Base-by-base conservation (phyloP, 208 protist genomes). In the Acanthamoeba sp. region DNA sequence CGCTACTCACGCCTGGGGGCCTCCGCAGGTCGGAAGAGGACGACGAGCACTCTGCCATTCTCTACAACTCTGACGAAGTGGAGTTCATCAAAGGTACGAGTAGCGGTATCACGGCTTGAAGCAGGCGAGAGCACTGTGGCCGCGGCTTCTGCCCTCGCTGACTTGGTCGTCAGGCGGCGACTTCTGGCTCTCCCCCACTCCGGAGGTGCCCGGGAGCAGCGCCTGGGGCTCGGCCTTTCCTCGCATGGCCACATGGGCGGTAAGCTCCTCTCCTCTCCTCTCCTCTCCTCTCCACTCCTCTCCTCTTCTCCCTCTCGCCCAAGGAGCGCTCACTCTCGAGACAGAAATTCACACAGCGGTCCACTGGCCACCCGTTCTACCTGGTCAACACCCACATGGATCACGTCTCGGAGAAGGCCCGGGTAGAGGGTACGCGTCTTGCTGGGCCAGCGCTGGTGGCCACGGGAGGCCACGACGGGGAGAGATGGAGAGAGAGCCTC, bases 211-310 rank as follows among this genome's bases (percentile, higher is more conserved):
- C 0, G 73, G 73, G 24, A 84, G 73, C 42, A 84, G 73, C 40
- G 73, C 73, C 73, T 84, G 73, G 73, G 73, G 73, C 0, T 45
- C 73, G 7, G 1, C 36, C 42, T 84, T 45, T n/a, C 73, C 73
- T 22, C 73, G 73, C 12, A 84, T 84, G 73, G 73, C 73, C 20
- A 84, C 73, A 20, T 84, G 73, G 73, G 73, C 38, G 73, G 73
- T 84, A 80, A 6, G 69, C 24, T 10, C 10, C 22, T 24, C 6
- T 62, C 14, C 55, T 62, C 55, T 1, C 1, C 7, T 62, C 55
- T 62, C 29, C 0, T 6, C 24, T 10, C 10, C 22, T 24, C 6
- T 62, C 14, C 55, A n/a, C 55, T 1, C 1, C 7, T 62, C 55
- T 62, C 29, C 0, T 6, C n/a, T n/a, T n/a, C n/a, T n/a, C n/a